Conservation (phyloP, 2,329 filamentous ascomycete genomes). For the Hymenoscyphus salicellus region DNA sequence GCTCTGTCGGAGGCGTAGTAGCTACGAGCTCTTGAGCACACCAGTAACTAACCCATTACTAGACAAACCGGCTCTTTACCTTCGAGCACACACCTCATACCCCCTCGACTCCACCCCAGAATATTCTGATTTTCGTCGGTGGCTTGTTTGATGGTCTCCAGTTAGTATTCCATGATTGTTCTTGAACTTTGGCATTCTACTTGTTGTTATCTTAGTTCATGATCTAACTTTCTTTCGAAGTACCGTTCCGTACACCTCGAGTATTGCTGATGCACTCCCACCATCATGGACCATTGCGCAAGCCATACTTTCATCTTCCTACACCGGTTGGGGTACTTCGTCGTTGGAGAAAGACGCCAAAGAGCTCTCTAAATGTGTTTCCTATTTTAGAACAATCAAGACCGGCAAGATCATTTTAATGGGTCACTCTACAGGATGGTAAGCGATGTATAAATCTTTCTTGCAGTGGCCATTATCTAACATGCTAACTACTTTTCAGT, state of each 20-base stretch:
- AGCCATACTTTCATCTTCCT: slow-evolving; percentile 44
- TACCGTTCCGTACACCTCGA: slow-evolving; percentile 47
- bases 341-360: slow-evolving; percentile 47
- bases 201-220: background rate
- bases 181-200: background rate
- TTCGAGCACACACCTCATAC: slow-evolving; percentile 34
- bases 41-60: slow-evolving; percentile 1
- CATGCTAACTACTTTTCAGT: background rate
- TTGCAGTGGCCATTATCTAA: background rate
- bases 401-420: slow-evolving; percentile 60
- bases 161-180: background rate
- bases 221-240: background rate
- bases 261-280: slow-evolving; percentile 37
- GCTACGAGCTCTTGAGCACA: background rate
- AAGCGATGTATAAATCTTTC: background rate
- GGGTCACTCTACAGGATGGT: slow-evolving; percentile 66
- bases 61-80: slow-evolving; percentile 33
- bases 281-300: slow-evolving; percentile 46
- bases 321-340: slow-evolving; percentile 42
- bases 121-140: slow-evolving; percentile 52
- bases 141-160: slow-evolving; percentile 53
- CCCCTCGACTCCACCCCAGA: slow-evolving; percentile 29
- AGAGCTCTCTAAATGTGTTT: slow-evolving; percentile 48
- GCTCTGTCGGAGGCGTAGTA: too few relatives aligned
- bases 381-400: slow-evolving; percentile 45